A percentile compares a stretch with the other conserved stretches of the same genome.
phyloP scores from a whole-genome alignment of 2,329 filamentous ascomycete genomes.

The Aspergillus tamarii region DNA sequence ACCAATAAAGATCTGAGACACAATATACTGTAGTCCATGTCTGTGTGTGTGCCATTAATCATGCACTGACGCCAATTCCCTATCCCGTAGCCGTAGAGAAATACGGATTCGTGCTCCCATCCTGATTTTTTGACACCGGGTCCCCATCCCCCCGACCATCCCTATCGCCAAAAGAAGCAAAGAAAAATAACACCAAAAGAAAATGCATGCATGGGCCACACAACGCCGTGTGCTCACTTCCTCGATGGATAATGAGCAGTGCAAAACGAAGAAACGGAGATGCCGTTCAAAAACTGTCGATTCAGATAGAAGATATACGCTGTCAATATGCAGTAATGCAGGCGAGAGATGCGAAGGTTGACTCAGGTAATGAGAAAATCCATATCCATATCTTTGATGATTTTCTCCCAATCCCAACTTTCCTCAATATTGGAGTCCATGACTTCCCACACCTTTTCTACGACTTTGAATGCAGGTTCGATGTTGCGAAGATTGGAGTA shows the following conservation, averaged over 20 bases:
- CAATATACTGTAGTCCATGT: not conserved
- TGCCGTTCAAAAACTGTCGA: not conserved
- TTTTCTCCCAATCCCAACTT: conserved; percentile 67
- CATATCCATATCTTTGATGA: conserved; percentile 61
- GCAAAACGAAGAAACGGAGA: not conserved
- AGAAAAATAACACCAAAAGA: conserved; percentile 13
- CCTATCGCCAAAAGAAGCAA: conserved; percentile 11
- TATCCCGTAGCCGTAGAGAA: not conserved
- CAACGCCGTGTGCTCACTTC: conserved; percentile 8
- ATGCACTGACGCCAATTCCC: not conserved
- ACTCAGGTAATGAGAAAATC: conserved; percentile 63
- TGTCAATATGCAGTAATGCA: conserved; percentile 3
- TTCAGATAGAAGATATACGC: not conserved
- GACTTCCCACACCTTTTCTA: conserved; percentile 60
- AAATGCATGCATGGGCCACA: conserved; percentile 12
- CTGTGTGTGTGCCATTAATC: not conserved
- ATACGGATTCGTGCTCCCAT: not conserved
- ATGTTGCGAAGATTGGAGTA: conserved; percentile 64
- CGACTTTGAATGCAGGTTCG: conserved; percentile 57
- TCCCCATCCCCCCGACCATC: not conserved
- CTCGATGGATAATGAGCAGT: not conserved
- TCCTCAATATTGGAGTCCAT: conserved; percentile 62
- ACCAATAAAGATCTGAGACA: not conserved
- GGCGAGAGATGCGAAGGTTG: conserved; percentile 1
- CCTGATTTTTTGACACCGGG: not conserved